Percentiles rank a stretch among this genome's conserved stretches.
Evolutionary conservation across 2,329 filamentous ascomycete genomes (phyloP).

Genomic region (Nectriaceae sp.): DNA sequence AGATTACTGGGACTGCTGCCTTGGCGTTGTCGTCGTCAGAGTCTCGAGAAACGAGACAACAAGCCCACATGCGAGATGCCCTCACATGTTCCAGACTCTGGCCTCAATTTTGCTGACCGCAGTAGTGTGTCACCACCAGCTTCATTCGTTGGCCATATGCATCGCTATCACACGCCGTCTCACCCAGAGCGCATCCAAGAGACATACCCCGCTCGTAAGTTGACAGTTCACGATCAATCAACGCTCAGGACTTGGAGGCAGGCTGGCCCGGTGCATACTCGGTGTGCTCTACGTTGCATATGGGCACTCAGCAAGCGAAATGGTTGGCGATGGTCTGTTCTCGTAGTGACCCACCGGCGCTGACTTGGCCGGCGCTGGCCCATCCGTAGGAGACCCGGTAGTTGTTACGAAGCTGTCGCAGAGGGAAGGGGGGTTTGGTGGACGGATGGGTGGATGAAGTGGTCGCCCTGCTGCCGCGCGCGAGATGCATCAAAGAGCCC

Average conservation of each 20-base stretch:
- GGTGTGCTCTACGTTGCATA: conserved; percentile 30
- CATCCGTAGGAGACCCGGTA: conserved; percentile 2
- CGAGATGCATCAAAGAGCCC: background rate
- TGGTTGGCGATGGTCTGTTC: conserved; percentile 26
- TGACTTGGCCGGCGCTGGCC: conserved; percentile 26
- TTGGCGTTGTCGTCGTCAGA: too few relatives aligned
- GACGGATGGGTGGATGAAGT: background rate
- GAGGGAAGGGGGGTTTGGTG: background rate
- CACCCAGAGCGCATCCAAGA: conserved; percentile 1
- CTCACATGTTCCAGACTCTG: background rate
- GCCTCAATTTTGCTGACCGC: conserved; percentile 12
- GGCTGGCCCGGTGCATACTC: conserved; percentile 23
- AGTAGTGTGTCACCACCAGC: conserved; percentile 12
- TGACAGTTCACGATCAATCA: conserved; percentile 24
- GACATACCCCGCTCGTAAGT: conserved; percentile 15
- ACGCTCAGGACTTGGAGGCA: conserved; percentile 11
- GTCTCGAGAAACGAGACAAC: too few relatives aligned
- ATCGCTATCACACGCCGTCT: conserved; percentile 7
- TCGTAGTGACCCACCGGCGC: conserved; percentile 23
- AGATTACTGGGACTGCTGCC: too few relatives aligned
- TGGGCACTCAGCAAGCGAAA: conserved; percentile 16
- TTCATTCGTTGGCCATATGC: conserved; percentile 24
- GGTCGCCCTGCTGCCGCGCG: background rate
- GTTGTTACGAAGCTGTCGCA: background rate
- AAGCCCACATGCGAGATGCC: background rate